phyloP scores from a whole-genome alignment of 805 yeast genomes.

The Candida wancherniae region DNA sequence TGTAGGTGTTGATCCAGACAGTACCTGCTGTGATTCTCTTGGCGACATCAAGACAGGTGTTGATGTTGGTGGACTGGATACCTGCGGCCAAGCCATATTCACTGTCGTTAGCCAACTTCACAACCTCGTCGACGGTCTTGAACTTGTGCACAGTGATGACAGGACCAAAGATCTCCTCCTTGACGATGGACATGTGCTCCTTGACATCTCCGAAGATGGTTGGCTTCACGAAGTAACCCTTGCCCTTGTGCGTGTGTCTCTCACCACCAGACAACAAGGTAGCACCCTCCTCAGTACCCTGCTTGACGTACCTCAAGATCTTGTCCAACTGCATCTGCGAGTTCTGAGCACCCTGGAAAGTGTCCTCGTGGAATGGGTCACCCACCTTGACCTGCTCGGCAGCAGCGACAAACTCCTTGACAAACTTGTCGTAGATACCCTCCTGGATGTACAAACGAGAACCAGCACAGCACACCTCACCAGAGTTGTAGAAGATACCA shows the following conservation, averaged over 20 bases:
- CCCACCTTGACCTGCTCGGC: slow-evolving; percentile 61
- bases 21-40: slow-evolving; percentile 79
- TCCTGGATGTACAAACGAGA: slow-evolving; percentile 89
- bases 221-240: slow-evolving; percentile 72
- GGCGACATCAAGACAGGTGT: slow-evolving; percentile 72
- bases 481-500: slow-evolving; percentile 91
- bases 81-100: slow-evolving; percentile 90
- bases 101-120: slow-evolving; percentile 72
- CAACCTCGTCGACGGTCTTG: slow-evolving; percentile 75
- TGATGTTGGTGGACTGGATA: slow-evolving; percentile 71
- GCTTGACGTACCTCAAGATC: slow-evolving; percentile 69
- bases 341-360: slow-evolving; percentile 91
- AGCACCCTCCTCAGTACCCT: slow-evolving; percentile 84
- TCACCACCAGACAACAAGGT: slow-evolving; percentile 76
- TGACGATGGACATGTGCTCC: slow-evolving; percentile 68
- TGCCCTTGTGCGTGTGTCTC: slow-evolving; percentile 48
- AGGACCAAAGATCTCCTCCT: slow-evolving; percentile 94
- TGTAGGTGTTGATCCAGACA: slow-evolving; percentile 87
- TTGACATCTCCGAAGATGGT: slow-evolving; percentile 81
- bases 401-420: slow-evolving; percentile 56
- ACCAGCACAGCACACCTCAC: slow-evolving; percentile 95
- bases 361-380: slow-evolving; percentile 72
- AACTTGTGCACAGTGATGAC: slow-evolving; percentile 83
- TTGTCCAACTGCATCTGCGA: slow-evolving; percentile 73
- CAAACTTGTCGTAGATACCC: slow-evolving; percentile 70